These are phyloP conservation scores for Apophysomyces variabilis DNA, from an alignment of 371 early-diverging fungal genomes.

Conservation along the genomic window DNA sequence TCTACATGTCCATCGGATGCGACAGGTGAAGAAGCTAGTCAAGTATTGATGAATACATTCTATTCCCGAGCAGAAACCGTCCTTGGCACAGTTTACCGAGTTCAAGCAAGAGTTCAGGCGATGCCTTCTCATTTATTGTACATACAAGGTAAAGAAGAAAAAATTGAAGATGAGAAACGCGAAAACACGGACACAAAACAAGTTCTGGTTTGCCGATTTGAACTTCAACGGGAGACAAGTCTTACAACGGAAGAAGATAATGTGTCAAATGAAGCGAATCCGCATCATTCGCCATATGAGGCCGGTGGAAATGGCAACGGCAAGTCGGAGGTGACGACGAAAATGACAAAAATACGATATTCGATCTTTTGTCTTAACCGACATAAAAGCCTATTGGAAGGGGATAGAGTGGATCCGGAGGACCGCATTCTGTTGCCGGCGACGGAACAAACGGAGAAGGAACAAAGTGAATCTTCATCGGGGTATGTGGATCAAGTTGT, in stretches of 20 bases:
- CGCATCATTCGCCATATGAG: constrained; percentile 8
- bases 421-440: constrained; percentile 48
- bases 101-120: constrained; percentile 42
- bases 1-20: neutral
- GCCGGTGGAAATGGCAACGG: too few species aligned
- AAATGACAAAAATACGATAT: constrained; percentile 42
- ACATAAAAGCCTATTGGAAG: constrained; percentile 30
- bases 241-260: neutral
- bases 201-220: constrained; percentile 42
- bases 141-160: constrained; percentile 19
- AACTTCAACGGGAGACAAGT: constrained; percentile 34
- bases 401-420: constrained; percentile 39
- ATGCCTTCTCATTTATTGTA: constrained; percentile 28
- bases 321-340: neutral
- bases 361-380: constrained; percentile 48
- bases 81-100: constrained; percentile 38
- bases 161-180: constrained; percentile 8
- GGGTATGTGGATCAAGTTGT: constrained; percentile 40
- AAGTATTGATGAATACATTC: constrained; percentile 29
- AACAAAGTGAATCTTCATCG: constrained; percentile 17
- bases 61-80: constrained; percentile 41
- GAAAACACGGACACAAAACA: constrained; percentile 17
- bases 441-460: constrained; percentile 33
- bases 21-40: neutral
- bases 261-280: constrained; percentile 11